phyloP scores from a whole-genome alignment of 768 basidiomycete genomes.

The Boletus edulis region DNA sequence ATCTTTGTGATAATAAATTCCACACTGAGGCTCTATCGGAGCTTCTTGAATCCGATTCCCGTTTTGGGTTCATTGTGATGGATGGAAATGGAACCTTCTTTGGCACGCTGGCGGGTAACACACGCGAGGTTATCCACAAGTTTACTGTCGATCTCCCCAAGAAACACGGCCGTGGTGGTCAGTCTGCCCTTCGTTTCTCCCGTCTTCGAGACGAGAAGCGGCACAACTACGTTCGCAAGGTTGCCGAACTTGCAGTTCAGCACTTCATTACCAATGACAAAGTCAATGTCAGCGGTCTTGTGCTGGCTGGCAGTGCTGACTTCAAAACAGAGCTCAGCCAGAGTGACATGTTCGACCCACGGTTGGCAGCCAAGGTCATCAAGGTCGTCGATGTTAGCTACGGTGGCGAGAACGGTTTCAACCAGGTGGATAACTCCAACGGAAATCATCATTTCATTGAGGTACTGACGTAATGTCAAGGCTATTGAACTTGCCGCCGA shows the following conservation, averaged over 20 bases:
- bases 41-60: conserved; percentile 93
- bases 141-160: conserved; percentile 99
- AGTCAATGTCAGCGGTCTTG: conserved; percentile 95
- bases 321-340: conserved; percentile 98
- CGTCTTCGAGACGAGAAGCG: conserved; percentile 99
- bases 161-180: conserved; percentile 99
- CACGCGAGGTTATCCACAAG: conserved; percentile 96
- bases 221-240: conserved; percentile 99
- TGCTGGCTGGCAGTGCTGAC: conserved; percentile 95
- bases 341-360: conserved; percentile 93
- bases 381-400: conserved; percentile 99
- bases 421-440: conserved; percentile 62
- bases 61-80: conserved; percentile 99
- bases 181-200: conserved; percentile 99
- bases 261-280: conserved; percentile 98
- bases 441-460: neutral
- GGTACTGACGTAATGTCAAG: conserved; percentile 35
- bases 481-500: conserved; percentile 97
- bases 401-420: conserved; percentile 98
- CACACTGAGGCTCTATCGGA: conserved; percentile 98
- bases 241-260: conserved; percentile 94
- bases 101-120: conserved; percentile 93
- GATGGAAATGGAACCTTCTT: conserved; percentile 98
- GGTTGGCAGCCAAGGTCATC: conserved; percentile 88
- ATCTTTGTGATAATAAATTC: conserved; percentile 99